phyloP scores from a whole-genome alignment of 225 moss, liverwort and hornwort species.

The Pseudisothecium myosuroides region DNA sequence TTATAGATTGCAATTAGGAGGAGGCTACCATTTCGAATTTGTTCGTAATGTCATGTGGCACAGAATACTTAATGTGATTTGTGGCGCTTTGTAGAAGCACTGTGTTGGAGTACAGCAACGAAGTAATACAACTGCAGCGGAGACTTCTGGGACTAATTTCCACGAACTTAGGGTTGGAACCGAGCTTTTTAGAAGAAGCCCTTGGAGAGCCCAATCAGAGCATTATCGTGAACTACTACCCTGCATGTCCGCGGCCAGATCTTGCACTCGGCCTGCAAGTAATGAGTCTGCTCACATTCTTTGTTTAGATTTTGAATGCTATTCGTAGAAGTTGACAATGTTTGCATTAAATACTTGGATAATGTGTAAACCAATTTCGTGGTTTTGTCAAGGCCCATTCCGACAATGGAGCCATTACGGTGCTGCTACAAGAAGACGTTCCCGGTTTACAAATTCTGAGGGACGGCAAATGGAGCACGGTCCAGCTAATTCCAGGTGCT shows the following conservation, averaged over 20 bases:
- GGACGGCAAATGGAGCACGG: conserved; percentile 29
- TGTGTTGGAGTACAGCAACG: not conserved
- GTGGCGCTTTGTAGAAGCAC: not conserved
- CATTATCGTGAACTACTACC: not conserved
- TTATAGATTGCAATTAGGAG: not conserved
- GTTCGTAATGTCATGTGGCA: not conserved
- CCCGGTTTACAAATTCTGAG: conserved; percentile 46
- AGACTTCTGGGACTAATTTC: not conserved
- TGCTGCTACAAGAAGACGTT: conserved; percentile 56
- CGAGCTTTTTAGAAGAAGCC: not conserved
- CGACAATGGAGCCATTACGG: conserved; percentile 52
- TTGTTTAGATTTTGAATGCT: not conserved
- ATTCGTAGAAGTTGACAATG: not conserved
- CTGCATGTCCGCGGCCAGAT: conserved; percentile 26
- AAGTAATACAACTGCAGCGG: not conserved
- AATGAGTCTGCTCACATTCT: not conserved
- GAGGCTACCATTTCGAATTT: not conserved
- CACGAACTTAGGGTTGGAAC: not conserved
- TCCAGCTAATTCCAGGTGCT: conserved; percentile 18
- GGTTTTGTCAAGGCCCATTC: conserved; percentile 37
- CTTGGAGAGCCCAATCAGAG: not conserved
- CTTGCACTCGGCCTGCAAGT: conserved; percentile 46
- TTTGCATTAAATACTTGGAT: not conserved
- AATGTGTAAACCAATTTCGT: not conserved
- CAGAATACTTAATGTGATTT: not conserved